Conservation (phyloP, 129 eudicot species). For the Silybum marianum region DNA sequence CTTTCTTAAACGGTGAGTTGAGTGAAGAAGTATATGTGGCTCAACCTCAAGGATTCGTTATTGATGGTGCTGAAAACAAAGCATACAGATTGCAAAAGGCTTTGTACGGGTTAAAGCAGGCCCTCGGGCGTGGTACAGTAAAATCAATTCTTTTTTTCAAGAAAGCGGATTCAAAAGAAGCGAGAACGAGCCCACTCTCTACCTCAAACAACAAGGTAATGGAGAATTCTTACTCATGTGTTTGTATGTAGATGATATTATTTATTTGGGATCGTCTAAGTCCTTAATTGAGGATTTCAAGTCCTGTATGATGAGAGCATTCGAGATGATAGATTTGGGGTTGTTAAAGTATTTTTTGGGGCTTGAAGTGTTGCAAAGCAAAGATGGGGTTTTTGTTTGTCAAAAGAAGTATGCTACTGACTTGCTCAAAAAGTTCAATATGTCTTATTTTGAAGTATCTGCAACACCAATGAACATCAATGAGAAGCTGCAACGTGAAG, state of each 20-base stretch:
- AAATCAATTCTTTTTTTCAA: too few species aligned
- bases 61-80: neutral
- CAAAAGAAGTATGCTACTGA: conserved; percentile 19
- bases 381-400: conserved; percentile 9
- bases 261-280: conserved; percentile 28
- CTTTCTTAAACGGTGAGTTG: conserved; percentile 22
- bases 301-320: conserved; percentile 13
- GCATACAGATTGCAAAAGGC: conserved; percentile 12
- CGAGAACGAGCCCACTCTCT: too few species aligned
- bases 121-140: neutral
- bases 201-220: too few species aligned
- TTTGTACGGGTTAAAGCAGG: neutral
- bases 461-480: conserved; percentile 14
- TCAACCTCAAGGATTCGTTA: conserved; percentile 22
- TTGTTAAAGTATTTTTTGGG: conserved; percentile 5
- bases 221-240: too few species aligned
- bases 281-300: conserved; percentile 20
- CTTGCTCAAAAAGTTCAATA: conserved; percentile 13
- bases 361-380: conserved; percentile 23
- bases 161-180: too few species aligned
- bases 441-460: neutral
- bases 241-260: conserved; percentile 31
- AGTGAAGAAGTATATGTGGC: conserved; percentile 24
- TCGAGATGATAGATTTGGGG: conserved; percentile 16
- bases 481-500: conserved; percentile 1